phyloP scores from a whole-genome alignment of 2,329 filamentous ascomycete genomes.

The Sclerotinia nivalis region DNA sequence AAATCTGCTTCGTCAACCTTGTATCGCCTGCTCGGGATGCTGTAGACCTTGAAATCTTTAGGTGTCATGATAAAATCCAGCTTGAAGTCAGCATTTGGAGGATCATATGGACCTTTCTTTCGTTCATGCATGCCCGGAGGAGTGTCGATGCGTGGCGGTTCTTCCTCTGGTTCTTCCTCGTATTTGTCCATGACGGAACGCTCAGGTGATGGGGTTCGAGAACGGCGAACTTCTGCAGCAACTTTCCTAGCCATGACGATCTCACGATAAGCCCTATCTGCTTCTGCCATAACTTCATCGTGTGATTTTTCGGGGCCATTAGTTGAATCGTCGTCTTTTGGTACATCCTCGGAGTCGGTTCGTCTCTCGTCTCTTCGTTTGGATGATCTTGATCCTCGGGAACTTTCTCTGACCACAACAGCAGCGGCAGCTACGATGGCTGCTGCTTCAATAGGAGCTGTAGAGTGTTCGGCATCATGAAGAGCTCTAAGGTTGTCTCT shows the following conservation, averaged over 20 bases:
- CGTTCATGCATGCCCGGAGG: slow-evolving; percentile 54
- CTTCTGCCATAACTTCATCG: slow-evolving; percentile 57
- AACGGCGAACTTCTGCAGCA: slow-evolving; percentile 53
- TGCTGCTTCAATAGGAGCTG: slow-evolving; percentile 50
- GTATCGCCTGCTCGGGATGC: slow-evolving; percentile 34
- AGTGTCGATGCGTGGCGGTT: slow-evolving; percentile 52
- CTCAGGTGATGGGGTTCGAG: slow-evolving; percentile 53
- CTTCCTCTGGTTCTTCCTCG: slow-evolving; percentile 43
- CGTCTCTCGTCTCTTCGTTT: slow-evolving; percentile 42
- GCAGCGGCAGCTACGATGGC: slow-evolving; percentile 51
- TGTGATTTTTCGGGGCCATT: slow-evolving; percentile 28
- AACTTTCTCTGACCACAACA: slow-evolving; percentile 44
- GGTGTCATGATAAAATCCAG: slow-evolving; percentile 62
- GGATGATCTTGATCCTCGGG: slow-evolving; percentile 37
- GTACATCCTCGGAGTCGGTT: slow-evolving; percentile 32
- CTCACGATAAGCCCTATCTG: slow-evolving; percentile 59
- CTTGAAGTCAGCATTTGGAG: slow-evolving; percentile 62
- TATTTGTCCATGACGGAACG: slow-evolving; percentile 59
- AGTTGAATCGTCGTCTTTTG: slow-evolving; percentile 20
- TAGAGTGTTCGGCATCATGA: slow-evolving; percentile 50
- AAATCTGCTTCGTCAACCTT: slow-evolving; percentile 45
- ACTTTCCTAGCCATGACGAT: slow-evolving; percentile 55
- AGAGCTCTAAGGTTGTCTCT: slow-evolving; percentile 34
- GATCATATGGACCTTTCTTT: slow-evolving; percentile 54
- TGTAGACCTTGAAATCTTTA: slow-evolving; percentile 48